Conservation (phyloP, 441 rosid species). For the Adansonia madagascariensis region DNA sequence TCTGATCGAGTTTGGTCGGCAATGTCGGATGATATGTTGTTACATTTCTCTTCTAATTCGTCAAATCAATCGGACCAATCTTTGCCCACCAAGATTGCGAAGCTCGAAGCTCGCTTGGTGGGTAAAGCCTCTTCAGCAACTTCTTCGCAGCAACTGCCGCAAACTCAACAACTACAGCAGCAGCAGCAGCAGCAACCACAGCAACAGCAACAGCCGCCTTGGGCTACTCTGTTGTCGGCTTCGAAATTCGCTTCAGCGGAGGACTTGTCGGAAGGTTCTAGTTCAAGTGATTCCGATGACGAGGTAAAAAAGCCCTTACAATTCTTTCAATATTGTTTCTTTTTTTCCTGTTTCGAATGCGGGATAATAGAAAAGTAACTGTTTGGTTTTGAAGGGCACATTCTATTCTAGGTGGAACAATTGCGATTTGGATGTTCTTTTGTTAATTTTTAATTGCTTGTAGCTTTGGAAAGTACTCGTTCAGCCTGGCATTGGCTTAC, state of each 20-base stretch:
- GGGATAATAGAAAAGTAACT: not conserved
- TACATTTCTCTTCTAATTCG: conserved; percentile 91
- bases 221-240: conserved; percentile 58
- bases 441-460: not conserved
- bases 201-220: conserved; percentile 35
- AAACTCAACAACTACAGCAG: conserved; percentile 28
- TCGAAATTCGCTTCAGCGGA: conserved; percentile 48
- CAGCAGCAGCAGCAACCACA: conserved; percentile 25
- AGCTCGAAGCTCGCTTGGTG: conserved; percentile 96
- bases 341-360: not conserved
- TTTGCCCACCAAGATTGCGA: conserved; percentile 88
- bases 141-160: conserved; percentile 37
- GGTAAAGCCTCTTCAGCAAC: conserved; percentile 65
- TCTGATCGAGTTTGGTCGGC: conserved; percentile 26
- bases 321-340: not conserved
- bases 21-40: conserved; percentile 91
- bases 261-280: conserved; percentile 50
- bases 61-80: conserved; percentile 97
- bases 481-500: not conserved
- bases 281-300: conserved; percentile 91
- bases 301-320: conserved; percentile 48
- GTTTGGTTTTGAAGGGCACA: not conserved
- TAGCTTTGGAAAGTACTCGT: not conserved
- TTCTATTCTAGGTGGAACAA: not conserved
- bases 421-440: not conserved